A percentile compares a stretch with the other conserved stretches of the same genome.
Evolutionary conservation across 495 filamentous ascomycete species (phyloP).

Genomic region (Penicillium parvum): DNA sequence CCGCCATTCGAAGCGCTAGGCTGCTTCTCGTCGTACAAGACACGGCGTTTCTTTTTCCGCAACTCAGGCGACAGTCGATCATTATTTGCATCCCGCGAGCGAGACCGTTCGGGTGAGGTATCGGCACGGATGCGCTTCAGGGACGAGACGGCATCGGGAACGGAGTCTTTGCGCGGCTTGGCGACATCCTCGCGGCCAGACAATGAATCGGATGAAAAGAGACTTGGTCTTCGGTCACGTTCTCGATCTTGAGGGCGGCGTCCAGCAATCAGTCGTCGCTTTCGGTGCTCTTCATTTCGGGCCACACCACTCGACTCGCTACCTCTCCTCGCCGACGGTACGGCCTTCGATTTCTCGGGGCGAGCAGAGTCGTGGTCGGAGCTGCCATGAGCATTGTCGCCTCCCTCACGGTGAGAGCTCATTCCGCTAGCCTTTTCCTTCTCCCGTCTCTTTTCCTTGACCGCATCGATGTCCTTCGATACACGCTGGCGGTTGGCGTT

Average conservation of each 20-base stretch:
- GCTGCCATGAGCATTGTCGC: conserved; percentile 19
- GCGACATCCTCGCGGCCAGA: conserved; percentile 37
- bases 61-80: conserved; percentile 32
- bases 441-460: conserved; percentile 34
- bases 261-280: conserved; percentile 42
- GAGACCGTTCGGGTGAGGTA: conserved; percentile 60
- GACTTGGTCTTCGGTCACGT: conserved; percentile 33
- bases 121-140: conserved; percentile 65
- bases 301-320: conserved; percentile 29
- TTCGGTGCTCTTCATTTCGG: conserved; percentile 36
- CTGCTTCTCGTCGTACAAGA: conserved; percentile 41
- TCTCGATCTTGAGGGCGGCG: conserved; percentile 41
- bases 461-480: conserved; percentile 25
- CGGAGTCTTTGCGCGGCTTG: conserved; percentile 32
- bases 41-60: conserved; percentile 48
- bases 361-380: conserved; percentile 29
- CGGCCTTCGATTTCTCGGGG: conserved; percentile 19
- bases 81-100: conserved; percentile 45
- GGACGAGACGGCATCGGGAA: conserved; percentile 24
- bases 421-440: conserved; percentile 34
- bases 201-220: conserved; percentile 41
- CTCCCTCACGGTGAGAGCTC: conserved; percentile 17
- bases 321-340: conserved; percentile 24
- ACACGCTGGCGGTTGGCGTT: conserved; percentile 19
- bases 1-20: conserved; percentile 30